Conservation (phyloP, 805 yeast species). For the Gaillardinia entomophila region DNA sequence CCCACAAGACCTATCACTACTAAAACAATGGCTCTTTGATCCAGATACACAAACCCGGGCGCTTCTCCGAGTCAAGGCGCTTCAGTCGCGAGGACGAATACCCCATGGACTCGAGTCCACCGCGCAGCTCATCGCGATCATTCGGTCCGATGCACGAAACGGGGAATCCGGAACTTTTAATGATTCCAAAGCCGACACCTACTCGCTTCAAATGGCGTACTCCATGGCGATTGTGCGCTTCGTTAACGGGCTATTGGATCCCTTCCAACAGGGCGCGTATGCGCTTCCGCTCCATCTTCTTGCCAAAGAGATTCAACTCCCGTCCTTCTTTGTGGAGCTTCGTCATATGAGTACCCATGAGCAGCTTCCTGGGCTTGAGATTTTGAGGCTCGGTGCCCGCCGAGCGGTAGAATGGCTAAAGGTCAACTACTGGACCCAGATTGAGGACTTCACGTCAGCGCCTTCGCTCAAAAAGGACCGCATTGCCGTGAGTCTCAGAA, state of each 20-base stretch:
- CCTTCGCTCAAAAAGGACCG: too few relatives aligned
- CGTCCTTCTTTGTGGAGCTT: conserved; percentile 80
- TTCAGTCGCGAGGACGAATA: conserved; percentile 53
- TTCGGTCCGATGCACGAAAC: conserved; percentile 31
- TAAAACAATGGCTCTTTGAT: conserved; percentile 49
- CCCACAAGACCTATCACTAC: conserved; percentile 36
- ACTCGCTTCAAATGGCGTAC: conserved; percentile 47
- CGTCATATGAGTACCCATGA: conserved; percentile 94
- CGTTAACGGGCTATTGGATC: conserved; percentile 89
- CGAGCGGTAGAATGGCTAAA: conserved; percentile 73
- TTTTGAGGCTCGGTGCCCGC: conserved; percentile 54
- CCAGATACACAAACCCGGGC: conserved; percentile 39
- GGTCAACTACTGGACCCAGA: conserved; percentile 60
- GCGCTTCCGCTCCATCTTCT: conserved; percentile 76
- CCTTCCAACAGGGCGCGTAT: conserved; percentile 68
- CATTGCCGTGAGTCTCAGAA: conserved; percentile 27
- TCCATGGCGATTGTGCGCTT: conserved; percentile 75
- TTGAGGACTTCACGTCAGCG: too few relatives aligned
- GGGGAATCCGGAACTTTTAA: conserved; percentile 2
- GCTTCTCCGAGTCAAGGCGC: conserved; percentile 46
- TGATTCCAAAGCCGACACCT: conserved; percentile 17
- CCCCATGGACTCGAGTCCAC: conserved; percentile 75
- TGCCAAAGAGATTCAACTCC: conserved; percentile 65
- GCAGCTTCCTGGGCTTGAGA: conserved; percentile 60
- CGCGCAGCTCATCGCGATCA: conserved; percentile 47